These are phyloP conservation scores for Xylariales sp. DNA, from an alignment of 2,329 filamentous ascomycete species.

Conservation along the genomic window DNA sequence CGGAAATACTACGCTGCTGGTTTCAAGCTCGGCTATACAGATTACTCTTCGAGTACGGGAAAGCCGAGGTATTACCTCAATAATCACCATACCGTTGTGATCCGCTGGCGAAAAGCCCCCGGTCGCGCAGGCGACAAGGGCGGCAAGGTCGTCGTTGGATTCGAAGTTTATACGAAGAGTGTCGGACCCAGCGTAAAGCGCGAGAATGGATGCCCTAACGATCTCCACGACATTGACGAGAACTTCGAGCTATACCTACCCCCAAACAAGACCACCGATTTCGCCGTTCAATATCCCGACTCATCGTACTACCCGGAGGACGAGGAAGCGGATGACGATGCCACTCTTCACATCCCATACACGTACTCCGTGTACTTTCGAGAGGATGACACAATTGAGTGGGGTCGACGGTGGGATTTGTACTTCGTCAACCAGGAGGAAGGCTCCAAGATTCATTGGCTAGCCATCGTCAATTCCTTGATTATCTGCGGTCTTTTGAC, in stretches of 20 bases:
- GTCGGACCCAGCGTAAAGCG: slow-evolving; percentile 58
- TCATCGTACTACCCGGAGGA: slow-evolving; percentile 56
- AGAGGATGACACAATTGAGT: slow-evolving; percentile 74
- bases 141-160: slow-evolving; percentile 78
- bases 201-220: slow-evolving; percentile 62
- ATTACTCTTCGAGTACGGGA: slow-evolving; percentile 54
- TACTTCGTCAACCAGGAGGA: slow-evolving; percentile 88
- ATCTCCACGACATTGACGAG: slow-evolving; percentile 58
- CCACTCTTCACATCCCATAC: slow-evolving; percentile 70
- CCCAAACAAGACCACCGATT: slow-evolving; percentile 53
- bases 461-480: slow-evolving; percentile 82
- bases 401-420: slow-evolving; percentile 80
- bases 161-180: slow-evolving; percentile 87
- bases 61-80: slow-evolving; percentile 70
- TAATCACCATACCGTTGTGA: slow-evolving; percentile 83
- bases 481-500: slow-evolving; percentile 78
- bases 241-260: slow-evolving; percentile 66
- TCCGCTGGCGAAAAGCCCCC: slow-evolving; percentile 70
- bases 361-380: slow-evolving; percentile 89
- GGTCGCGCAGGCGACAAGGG: slow-evolving; percentile 64
- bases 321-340: slow-evolving; percentile 52
- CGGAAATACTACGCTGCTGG: slow-evolving; percentile 86
- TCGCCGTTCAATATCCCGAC: slow-evolving; percentile 44
- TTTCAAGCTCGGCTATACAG: slow-evolving; percentile 80
- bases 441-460: slow-evolving; percentile 77